A percentile compares a stretch with the other conserved stretches of the same genome.
Conservation (phyloP, 2,329 filamentous ascomycete genomes). For the Paracorniculantispora psalliotae region DNA sequence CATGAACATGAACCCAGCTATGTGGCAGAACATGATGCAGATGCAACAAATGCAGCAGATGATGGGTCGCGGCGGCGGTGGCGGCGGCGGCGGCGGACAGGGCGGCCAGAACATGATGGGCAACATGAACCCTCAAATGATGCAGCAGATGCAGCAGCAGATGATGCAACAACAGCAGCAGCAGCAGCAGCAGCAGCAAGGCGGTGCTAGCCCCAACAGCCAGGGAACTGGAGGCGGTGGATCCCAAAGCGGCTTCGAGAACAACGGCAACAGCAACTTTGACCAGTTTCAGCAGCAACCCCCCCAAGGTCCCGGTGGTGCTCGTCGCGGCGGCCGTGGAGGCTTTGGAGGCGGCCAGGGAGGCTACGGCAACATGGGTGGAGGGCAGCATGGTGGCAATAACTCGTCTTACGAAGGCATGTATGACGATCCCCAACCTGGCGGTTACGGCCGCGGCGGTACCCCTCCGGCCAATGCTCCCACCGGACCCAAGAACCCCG, state of each 20-base stretch:
- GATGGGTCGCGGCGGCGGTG: constrained; percentile 38
- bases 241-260: constrained; percentile 18
- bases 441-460: constrained; percentile 40
- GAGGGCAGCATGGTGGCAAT: constrained; percentile 44
- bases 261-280: constrained; percentile 10
- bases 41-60: constrained; percentile 66
- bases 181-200: constrained; percentile 20
- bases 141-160: constrained; percentile 48
- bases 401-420: constrained; percentile 95
- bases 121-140: constrained; percentile 48
- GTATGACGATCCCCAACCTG: constrained; percentile 89
- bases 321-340: constrained; percentile 12
- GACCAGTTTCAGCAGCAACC: constrained; percentile 17
- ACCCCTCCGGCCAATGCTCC: constrained; percentile 60
- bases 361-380: constrained; percentile 23
- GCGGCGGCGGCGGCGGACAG: constrained; percentile 29
- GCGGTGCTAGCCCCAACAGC: constrained; percentile 9
- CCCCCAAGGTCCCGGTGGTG: constrained; percentile 10
- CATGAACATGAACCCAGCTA: constrained; percentile 68
- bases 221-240: constrained; percentile 20
- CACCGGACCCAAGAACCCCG: constrained; percentile 93
- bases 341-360: constrained; percentile 12
- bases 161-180: constrained; percentile 21
- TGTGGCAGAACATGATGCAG: constrained; percentile 72
- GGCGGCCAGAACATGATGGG: constrained; percentile 36